A percentile compares a stretch with the other conserved stretches of the same genome.
Conservation (phyloP, 2,329 filamentous ascomycete genomes). For the Graphilbum sp. region DNA sequence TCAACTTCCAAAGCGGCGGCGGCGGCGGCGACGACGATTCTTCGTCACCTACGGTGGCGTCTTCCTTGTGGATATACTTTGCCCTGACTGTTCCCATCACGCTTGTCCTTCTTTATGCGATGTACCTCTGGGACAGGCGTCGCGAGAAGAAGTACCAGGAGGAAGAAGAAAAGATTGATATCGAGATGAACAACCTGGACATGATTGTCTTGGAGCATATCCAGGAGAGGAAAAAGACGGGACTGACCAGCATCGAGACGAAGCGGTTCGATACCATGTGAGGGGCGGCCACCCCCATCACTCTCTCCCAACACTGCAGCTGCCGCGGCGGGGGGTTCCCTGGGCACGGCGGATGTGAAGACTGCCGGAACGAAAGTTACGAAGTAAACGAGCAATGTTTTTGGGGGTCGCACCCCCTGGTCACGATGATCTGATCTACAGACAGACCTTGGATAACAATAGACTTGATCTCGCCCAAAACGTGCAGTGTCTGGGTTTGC, state of each 20-base stretch:
- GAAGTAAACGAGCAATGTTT: no score
- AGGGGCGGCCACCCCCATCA: no score
- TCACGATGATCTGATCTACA: no score
- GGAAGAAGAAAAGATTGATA: conserved; percentile 36
- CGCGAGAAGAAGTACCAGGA: conserved; percentile 29
- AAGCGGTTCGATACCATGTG: conserved; percentile 7
- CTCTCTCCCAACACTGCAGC: no score
- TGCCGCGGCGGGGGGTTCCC: no score
- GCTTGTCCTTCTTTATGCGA: conserved; percentile 33
- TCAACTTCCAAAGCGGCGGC: conserved; percentile 38
- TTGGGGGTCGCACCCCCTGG: no score
- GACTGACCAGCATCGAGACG: conserved; percentile 14
- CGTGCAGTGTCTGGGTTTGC: no score
- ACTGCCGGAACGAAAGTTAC: no score
- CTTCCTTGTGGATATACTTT: conserved; percentile 46
- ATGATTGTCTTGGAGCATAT: conserved; percentile 33
- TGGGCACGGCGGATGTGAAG: no score
- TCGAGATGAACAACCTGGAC: conserved; percentile 39
- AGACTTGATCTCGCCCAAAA: no score
- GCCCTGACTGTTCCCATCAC: conserved; percentile 43
- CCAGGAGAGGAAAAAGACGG: conserved; percentile 38
- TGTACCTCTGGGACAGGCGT: conserved; percentile 35
- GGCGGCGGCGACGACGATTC: conserved; percentile 3
- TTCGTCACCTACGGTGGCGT: conserved; percentile 23
- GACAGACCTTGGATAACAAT: no score